These are phyloP conservation scores for Phytophthora crassamura DNA, from an alignment of 352 stramenopile genomes.

Conservation along the genomic window DNA sequence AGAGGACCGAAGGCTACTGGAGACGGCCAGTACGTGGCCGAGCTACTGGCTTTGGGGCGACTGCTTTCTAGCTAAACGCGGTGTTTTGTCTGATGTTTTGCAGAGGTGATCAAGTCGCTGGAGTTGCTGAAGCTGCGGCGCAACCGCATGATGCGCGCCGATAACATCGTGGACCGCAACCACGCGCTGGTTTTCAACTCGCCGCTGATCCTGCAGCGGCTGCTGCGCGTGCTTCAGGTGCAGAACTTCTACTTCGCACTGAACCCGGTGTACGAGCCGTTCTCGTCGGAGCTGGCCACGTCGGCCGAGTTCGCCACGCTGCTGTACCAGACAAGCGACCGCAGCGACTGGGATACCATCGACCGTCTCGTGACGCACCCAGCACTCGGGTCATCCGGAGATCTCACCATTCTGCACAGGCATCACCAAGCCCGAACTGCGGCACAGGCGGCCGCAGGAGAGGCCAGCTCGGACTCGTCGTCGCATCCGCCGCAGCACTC, in stretches of 20 bases:
- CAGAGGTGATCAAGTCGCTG: conserved; percentile 94
- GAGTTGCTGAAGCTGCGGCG: conserved; percentile 90
- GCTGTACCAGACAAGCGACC: conserved; percentile 74
- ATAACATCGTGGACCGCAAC: conserved; percentile 94
- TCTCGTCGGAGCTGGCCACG: conserved; percentile 81
- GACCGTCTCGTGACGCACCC: conserved; percentile 65
- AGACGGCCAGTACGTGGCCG: conserved; percentile 81
- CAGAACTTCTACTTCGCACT: conserved; percentile 90
- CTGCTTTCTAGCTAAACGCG: conserved; percentile 20
- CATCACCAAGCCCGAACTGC: conserved; percentile 38
- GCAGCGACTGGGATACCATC: conserved; percentile 79
- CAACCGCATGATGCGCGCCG: conserved; percentile 74
- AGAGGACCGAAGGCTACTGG: conserved; percentile 93
- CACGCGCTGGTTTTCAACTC: conserved; percentile 93
- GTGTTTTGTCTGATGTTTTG: conserved; percentile 4
- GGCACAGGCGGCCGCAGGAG: conserved; percentile 11
- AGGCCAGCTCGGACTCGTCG: conserved; percentile 13
- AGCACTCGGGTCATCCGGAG: conserved; percentile 48
- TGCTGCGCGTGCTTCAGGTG: conserved; percentile 79
- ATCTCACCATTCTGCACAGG: conserved; percentile 63
- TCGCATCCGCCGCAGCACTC: conserved; percentile 41
- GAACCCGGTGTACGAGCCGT: conserved; percentile 83
- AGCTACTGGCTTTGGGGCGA: not conserved
- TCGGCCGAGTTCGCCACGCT: conserved; percentile 86
- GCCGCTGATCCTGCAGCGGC: conserved; percentile 69